Base-by-base conservation (phyloP, 2,329 filamentous ascomycete species). In the Trichophyton schoenleinii region DNA sequence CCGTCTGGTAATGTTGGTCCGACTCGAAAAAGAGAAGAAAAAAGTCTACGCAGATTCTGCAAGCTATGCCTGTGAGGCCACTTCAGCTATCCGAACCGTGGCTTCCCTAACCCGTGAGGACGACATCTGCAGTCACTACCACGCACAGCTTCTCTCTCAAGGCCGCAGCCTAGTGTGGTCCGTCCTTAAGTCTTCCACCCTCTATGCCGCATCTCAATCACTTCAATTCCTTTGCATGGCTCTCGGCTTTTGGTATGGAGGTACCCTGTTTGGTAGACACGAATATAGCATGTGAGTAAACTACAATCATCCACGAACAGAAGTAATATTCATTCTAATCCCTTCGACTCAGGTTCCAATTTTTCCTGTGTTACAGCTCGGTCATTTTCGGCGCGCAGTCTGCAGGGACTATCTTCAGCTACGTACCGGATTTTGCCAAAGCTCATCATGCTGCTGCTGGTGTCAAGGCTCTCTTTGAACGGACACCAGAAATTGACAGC, bases 361-460 rank as follows among this genome's bases (percentile, higher is more conserved):
- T 96, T 80, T 97, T 96, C 75, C 80, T 95, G 57, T 91, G 89
- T 68, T 96, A 96, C 76, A 85, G 86, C 64, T 81, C 89, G 49
- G 83, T 96, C 68, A 87, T 96, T 68, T 96, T 95, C 68, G 90
- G 91, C 60, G 87, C 91, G 0, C 91, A 97, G 73, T 94, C 90
- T 3, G 92, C 92, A 1, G 92, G 92, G 6, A 87, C 86, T 13
- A 86, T 92, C 69, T 96, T 94, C 78, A 90, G 85, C 5, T 96
- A 91, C 72, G 89, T 89, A 0, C 89, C 91, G 0, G 90, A 95
- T 66, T 95, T 95, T 87, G 87, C 89, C 66, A 95, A 96, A 76
- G 91, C 91, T 0, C 89, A 91, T 71, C 82, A 91, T 61, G 89
- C 92, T 0, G 89, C 91, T 0, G 80, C 81, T 44, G 83, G 90